Evolutionary conservation across 2,329 filamentous ascomycete genomes (phyloP).

Genomic region (Colletotrichum paranaense): DNA sequence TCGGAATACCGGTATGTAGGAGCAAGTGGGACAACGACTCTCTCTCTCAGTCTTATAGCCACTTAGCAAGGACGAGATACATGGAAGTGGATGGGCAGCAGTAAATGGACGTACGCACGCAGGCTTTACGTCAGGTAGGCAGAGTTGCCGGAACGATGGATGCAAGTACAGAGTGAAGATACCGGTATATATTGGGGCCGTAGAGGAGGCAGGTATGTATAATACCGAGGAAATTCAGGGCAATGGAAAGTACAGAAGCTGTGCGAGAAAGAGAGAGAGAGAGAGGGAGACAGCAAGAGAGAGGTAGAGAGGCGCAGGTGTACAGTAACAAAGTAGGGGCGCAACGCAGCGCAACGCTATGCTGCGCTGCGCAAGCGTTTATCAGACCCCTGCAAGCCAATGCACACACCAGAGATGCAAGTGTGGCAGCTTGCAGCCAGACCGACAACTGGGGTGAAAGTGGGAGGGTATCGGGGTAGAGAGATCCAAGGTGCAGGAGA

Average conservation of each 20-base stretch:
- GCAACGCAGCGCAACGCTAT: conserved; percentile 21
- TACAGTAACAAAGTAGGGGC: conserved; percentile 1
- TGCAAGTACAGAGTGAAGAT: conserved; percentile 20
- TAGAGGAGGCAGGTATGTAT: neutral
- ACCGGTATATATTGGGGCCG: neutral
- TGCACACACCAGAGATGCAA: conserved; percentile 31
- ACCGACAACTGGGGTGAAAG: conserved; percentile 32
- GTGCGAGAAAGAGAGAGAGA: neutral
- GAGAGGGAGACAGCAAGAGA: neutral
- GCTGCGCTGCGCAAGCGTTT: conserved; percentile 28
- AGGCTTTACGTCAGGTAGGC: neutral
- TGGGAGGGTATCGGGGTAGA: conserved; percentile 6
- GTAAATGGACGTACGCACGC: neutral
- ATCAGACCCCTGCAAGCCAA: conserved; percentile 33
- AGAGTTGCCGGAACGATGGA: neutral
- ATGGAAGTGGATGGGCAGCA: neutral
- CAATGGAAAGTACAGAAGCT: neutral
- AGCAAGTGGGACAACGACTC: neutral
- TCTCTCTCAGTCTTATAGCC: neutral
- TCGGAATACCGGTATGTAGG: neutral
- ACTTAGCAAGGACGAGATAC: neutral
- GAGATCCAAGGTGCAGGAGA: neutral
- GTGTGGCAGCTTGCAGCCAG: conserved; percentile 34
- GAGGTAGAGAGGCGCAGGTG: neutral
- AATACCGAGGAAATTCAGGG: neutral